phyloP scores from a whole-genome alignment of 768 basidiomycete genomes.

The Paxillus rubicundulus region DNA sequence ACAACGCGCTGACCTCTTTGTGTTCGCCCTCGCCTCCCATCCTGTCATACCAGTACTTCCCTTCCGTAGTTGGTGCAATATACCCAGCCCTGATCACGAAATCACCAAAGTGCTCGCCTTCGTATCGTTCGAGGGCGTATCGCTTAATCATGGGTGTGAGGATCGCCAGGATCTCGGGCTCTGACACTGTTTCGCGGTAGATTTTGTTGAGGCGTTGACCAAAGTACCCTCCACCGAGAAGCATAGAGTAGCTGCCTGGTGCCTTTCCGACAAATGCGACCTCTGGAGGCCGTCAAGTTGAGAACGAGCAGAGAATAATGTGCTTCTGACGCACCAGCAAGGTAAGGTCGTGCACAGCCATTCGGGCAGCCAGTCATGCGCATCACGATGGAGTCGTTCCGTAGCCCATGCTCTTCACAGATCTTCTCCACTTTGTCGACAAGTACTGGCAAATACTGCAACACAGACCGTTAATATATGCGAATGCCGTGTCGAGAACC shows the following conservation, averaged over 20 bases:
- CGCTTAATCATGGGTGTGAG: conserved; percentile 91
- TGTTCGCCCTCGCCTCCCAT: conserved; percentile 76
- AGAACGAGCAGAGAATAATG: neutral
- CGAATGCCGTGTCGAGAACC: neutral
- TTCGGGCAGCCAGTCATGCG: conserved; percentile 98
- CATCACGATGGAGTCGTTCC: conserved; percentile 96
- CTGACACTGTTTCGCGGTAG: conserved; percentile 86
- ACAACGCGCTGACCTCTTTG: conserved; percentile 29
- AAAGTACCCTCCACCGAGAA: conserved; percentile 93
- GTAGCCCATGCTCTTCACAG: conserved; percentile 88
- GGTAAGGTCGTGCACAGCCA: conserved; percentile 89
- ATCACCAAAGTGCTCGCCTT: conserved; percentile 94
- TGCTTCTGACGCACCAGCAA: conserved; percentile 58
- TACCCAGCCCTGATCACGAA: conserved; percentile 92
- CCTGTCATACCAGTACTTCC: conserved; percentile 83
- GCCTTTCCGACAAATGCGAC: conserved; percentile 97
- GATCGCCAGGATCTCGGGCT: conserved; percentile 88
- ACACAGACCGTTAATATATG: conserved; percentile 37
- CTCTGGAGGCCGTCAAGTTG: conserved; percentile 45
- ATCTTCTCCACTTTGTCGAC: conserved; percentile 94
- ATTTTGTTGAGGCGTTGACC: conserved; percentile 97
- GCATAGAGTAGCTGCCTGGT: conserved; percentile 87
- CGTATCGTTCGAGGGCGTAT: conserved; percentile 82
- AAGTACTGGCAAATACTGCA: conserved; percentile 85
- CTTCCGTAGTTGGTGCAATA: conserved; percentile 80